Evolutionary conservation across 2,329 filamentous ascomycete genomes (phyloP), one percentile per base, ranked within the genome.

Genomic region (Penicillium sp.): DNA sequence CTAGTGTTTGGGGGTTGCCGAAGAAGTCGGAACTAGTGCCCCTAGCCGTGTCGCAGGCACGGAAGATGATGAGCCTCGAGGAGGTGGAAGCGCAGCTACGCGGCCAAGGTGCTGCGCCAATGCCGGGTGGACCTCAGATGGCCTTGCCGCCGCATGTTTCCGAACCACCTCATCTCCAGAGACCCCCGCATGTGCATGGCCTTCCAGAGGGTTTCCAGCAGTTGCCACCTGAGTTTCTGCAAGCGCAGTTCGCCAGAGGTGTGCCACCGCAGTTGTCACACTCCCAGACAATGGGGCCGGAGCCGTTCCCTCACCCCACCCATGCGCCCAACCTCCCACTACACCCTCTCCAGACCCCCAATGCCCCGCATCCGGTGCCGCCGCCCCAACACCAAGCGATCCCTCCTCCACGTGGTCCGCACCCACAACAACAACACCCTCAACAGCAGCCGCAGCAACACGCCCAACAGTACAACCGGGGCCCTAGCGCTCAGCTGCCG

Each of bases 41-140:
- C 29, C 30, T 38, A n/a, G 19, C 38, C 35, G 17, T 19, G 58
- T 64, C 73, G n/a, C 76, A 80, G 51, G 70, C 84, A 47, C 88
- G 88, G 71, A 97, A 93, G 81, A 90, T 97, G 80, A 89, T 99
- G 90, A 98, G 92, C 71, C 78, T 99, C 72, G 95, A 98, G 75
- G 95, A 99, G 80, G 93, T 99, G 21, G 95, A 99, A 80, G 94
- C 94, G 58, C 89, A 92, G 66, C 93, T 99, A 90, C 88, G 91
- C 63, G 84, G 86, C 38, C 90, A 93, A 68, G 80, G 86, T 57
- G 61, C 67, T 29, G 71, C 69, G 15, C 66, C 73, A 61, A 51
- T 67, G 55, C 60, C 67, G 58, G 45, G 65, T 26, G 63, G 71
- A 31, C 69, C 71, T 30, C 66, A 72, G 7, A 66, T 73, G 38